Base-by-base conservation (phyloP, 2,329 filamentous ascomycete genomes). In the Sporothrix dimorphospora region DNA sequence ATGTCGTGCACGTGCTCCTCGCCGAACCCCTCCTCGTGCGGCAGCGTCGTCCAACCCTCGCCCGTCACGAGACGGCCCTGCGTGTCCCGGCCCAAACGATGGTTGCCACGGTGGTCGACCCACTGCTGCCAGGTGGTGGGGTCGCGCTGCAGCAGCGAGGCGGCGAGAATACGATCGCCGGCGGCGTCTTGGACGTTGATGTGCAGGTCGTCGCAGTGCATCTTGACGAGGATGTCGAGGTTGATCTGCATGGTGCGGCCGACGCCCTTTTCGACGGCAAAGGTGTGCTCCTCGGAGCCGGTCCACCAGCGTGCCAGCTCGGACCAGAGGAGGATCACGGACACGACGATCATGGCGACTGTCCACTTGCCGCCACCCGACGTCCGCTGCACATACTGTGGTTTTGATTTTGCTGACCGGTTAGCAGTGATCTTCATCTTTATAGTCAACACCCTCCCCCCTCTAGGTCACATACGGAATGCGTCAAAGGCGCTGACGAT, bases 151-250 rank as follows among this genome's bases (percentile, higher is more conserved):
- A 99, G 85, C 75, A 91, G 85, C 49, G 91, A 86, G 4, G 88
- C 92, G 2, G 96, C 96, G 40, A 97, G 86, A 77, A 98, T 97
- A 75, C 93, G 90, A 81, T 99, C 96, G 69, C 96, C 94, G 0
- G 94, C 90, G 1, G 95, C 94, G 81, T 99, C 96, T 84, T 98
- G 96, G 68, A 99, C 94, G 82, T 99, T 98, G 81, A 99, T 86
- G 83, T 97, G 93, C n/a, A 99, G 83, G 79, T 97, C 91, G 72
- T 86, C 83, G 85, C 96, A 99, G 77, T 87, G 84, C 96, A 99
- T 99, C 69, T 87, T 87, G 66, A 99, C 86, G 5, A 98, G 93
- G n/a, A 97, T 86, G 82, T 99, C 96, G 72, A 99, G 85, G 83
- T 99, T 99, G 83, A 99, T 92, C 82, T 98, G 94, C 80, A 99